phyloP scores from a whole-genome alignment of 305 asterid species.

The Lippia alba region DNA sequence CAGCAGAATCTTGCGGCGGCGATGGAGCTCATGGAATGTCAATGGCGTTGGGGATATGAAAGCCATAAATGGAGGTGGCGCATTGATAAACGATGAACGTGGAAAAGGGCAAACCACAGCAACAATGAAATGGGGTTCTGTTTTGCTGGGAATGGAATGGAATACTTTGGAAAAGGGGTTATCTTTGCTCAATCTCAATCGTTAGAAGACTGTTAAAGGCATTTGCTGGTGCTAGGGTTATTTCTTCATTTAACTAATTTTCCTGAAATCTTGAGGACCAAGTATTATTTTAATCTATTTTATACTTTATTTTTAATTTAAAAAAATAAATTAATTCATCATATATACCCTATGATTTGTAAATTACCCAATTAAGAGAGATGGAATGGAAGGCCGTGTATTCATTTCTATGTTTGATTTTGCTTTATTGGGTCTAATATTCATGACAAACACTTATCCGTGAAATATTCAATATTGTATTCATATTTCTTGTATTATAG shows the following conservation, averaged over 20 bases:
- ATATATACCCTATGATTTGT: too few species aligned
- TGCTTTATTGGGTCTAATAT: too few species aligned
- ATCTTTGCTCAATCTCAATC: neutral
- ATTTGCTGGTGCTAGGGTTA: neutral
- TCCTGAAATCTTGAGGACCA: too few species aligned
- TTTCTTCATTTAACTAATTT: neutral
- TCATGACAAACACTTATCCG: too few species aligned
- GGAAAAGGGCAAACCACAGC: constrained; percentile 48
- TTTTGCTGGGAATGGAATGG: neutral
- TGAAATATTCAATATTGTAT: too few species aligned
- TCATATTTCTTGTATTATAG: too few species aligned
- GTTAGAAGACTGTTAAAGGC: neutral
- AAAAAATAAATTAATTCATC: too few species aligned
- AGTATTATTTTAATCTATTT: too few species aligned
- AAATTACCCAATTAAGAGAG: too few species aligned
- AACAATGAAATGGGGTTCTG: neutral
- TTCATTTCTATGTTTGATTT: too few species aligned
- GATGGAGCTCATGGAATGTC: constrained; percentile 37
- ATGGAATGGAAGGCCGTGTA: too few species aligned
- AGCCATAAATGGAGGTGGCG: constrained; percentile 42
- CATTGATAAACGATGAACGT: constrained; percentile 46
- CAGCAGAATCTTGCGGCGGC: constrained; percentile 31
- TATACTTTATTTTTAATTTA: too few species aligned
- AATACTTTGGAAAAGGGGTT: neutral
- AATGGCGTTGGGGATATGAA: constrained; percentile 26